phyloP scores from a whole-genome alignment of 805 yeast species.

The Saccharomycopsis fermentans region DNA sequence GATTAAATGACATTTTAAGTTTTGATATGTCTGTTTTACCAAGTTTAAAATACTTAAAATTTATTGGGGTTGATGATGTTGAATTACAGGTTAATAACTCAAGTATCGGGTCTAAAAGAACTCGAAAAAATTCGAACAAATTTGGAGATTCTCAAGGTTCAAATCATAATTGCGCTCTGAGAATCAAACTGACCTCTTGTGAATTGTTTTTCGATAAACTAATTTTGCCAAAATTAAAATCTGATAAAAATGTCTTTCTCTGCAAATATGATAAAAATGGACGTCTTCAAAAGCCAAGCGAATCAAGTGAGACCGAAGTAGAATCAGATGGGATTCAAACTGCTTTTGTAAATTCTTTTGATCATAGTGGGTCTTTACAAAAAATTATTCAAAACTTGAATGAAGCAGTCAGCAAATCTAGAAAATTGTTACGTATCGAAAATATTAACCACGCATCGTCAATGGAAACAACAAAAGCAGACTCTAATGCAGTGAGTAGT shows the following conservation, averaged over 20 bases:
- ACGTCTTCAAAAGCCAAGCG: not conserved
- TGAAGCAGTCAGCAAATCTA: not conserved
- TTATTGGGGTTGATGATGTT: slow-evolving; percentile 7
- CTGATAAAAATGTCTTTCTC: not conserved
- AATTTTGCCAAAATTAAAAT: not conserved
- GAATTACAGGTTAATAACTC: not conserved
- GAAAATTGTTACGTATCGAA: not conserved
- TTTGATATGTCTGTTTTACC: not conserved
- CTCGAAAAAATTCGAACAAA: not conserved
- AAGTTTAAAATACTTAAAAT: not conserved
- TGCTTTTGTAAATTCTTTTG: not conserved
- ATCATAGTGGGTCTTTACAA: not conserved
- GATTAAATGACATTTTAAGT: slow-evolving; percentile 3
- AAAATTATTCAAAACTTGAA: not conserved
- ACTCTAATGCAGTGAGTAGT: too few relatives aligned
- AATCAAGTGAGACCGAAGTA: too few relatives aligned
- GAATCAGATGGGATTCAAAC: not conserved
- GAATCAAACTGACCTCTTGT: not conserved
- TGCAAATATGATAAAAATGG: not conserved
- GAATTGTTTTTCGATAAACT: not conserved
- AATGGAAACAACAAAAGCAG: too few relatives aligned
- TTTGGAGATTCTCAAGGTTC: not conserved
- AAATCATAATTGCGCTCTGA: not conserved
- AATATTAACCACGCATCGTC: not conserved
- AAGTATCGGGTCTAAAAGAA: not conserved